Evolutionary conservation across 2,329 filamentous ascomycete species (phyloP), one percentile per base, ranked within the genome.

Genomic region (Huntiella bhutanensis): DNA sequence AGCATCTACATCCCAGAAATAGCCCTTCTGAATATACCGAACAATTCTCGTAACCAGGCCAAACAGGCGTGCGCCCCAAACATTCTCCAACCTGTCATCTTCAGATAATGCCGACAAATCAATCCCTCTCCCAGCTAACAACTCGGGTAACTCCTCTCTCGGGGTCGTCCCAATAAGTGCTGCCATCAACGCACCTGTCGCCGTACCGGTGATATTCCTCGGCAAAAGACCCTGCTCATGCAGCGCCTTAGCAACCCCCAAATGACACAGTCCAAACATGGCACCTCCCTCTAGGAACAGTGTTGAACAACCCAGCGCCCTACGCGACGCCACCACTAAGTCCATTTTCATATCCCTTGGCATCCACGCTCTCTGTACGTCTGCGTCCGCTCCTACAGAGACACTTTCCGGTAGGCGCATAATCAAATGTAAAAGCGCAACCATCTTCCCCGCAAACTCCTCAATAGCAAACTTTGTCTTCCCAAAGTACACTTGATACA

Each of bases 381-480:
- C 43, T 11, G 41, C 42, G 5, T 33, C 28, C 16, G 28, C 33
- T 3, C n/a, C 39, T 13, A 66, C 68, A 0, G 74, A 79, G 15
- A 80, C 76, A 17, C 47, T 41, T 8, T 41, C 37, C 32, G 48
- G 48, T 45, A 84, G 68, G 15, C 59, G 64, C 22, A 77, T 78
- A 34, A 95, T 78, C 56, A 87, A 79, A 51, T 82, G 74, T 46
- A 94, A 75, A 1, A 83, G 80, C 49, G 81, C 73, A n/a, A 81
- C 81, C 33, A 93, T 79, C 57, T 88, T 78, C 1, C 79, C 77
- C 51, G 93, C 79, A 57, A 95, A 95, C 60, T 92, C 82, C 57
- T 94, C 86, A 51, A 95, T 92, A 41, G 94, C 64, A 45, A 82
- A 73, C 59, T 95, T 95, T 1, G 87, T 94, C 12, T 87, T 87